Evolutionary conservation across 345 rosid genomes (phyloP).

Genomic region (Moricandia arvensis): DNA sequence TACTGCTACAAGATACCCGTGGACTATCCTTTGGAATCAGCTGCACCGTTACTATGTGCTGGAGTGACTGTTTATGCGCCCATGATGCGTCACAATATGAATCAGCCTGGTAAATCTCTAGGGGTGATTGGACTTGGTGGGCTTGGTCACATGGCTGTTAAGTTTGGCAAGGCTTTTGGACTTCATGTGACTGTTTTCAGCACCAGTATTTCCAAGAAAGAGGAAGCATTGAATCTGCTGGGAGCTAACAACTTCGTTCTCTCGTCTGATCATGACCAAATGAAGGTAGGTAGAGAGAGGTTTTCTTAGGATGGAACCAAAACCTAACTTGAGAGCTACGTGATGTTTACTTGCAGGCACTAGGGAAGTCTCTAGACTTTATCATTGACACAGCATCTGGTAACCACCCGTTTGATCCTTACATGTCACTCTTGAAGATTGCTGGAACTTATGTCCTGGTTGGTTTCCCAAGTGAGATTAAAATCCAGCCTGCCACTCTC

Average conservation of each 20-base stretch:
- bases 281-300: conserved; percentile 55
- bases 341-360: conserved; percentile 44
- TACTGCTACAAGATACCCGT: conserved; percentile 75
- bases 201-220: conserved; percentile 76
- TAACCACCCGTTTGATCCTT: conserved; percentile 78
- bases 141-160: conserved; percentile 94
- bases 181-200: conserved; percentile 75
- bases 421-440: conserved; percentile 71
- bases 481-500: conserved; percentile 74
- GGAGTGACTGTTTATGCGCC: conserved; percentile 87
- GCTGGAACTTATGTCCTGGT: conserved; percentile 66
- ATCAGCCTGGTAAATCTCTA: conserved; percentile 73
- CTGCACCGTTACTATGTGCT: conserved; percentile 91
- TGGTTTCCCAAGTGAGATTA: conserved; percentile 82
- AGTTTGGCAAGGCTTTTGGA: conserved; percentile 95
- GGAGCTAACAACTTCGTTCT: conserved; percentile 67
- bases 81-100: conserved; percentile 77
- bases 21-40: conserved; percentile 62
- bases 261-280: conserved; percentile 68
- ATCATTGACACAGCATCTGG: conserved; percentile 87
- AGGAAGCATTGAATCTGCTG: conserved; percentile 69
- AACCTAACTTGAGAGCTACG: neutral
- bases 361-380: conserved; percentile 68
- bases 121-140: conserved; percentile 93
- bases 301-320: neutral